Percentiles rank a stretch among this genome's conserved stretches.
These are phyloP conservation scores for Rhexocercosporidium sp. DNA, from an alignment of 2,329 filamentous ascomycete species.

Conservation along the genomic window DNA sequence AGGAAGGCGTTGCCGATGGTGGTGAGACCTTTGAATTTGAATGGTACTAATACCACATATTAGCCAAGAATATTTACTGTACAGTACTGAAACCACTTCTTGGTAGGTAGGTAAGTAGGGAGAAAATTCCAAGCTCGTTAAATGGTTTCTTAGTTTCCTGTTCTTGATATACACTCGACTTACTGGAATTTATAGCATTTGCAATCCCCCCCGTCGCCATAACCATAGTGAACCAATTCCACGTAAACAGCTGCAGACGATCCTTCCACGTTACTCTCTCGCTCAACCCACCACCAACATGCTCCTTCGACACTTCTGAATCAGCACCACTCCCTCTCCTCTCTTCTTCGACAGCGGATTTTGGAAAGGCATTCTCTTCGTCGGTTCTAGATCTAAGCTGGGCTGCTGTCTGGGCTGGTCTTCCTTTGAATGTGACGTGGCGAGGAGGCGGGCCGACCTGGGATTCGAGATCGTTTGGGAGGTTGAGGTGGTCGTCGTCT, in stretches of 20 bases:
- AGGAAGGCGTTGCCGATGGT: conserved; percentile 8
- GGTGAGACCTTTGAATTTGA: not conserved
- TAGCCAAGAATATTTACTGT: too few relatives aligned
- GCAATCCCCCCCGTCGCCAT: conserved; percentile 9
- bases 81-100: too few relatives aligned
- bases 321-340: not conserved
- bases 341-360: not conserved
- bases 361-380: not conserved
- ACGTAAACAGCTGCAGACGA: conserved; percentile 7
- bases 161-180: too few relatives aligned
- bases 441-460: not conserved
- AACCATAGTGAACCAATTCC: conserved; percentile 12
- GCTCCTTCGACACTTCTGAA: not conserved
- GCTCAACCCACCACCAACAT: not conserved
- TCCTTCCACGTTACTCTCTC: not conserved
- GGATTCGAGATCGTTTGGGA: not conserved
- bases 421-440: not conserved
- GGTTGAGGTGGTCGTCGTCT: not conserved
- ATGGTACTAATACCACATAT: conserved; percentile 1
- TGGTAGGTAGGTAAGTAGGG: too few relatives aligned
- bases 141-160: too few relatives aligned
- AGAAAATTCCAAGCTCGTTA: too few relatives aligned
- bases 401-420: not conserved
- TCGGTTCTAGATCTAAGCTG: too few relatives aligned
- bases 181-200: not conserved